Evolutionary conservation across 148 eudicot species (phyloP), one percentile per base, ranked within the genome.

Genomic region (Nyssa sinensis): DNA sequence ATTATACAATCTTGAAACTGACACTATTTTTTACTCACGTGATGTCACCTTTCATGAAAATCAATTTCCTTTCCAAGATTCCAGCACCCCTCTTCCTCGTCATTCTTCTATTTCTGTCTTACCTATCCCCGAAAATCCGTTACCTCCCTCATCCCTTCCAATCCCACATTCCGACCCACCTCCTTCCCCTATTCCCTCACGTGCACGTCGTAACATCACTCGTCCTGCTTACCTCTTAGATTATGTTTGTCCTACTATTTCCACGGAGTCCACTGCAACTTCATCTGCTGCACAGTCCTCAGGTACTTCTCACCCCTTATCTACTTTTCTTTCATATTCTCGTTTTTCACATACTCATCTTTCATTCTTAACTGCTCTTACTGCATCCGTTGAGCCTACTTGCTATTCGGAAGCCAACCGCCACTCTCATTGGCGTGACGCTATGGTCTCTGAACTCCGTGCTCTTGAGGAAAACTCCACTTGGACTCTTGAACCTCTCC

Each of bases 11-110:
- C n/a, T 35, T n/a, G 7, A 35, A 33, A 1, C 39, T 35, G 39
- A 35, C 3, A 35, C 3, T n/a, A 67, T 3, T 11, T 37, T 67
- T 24, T 67, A 33, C 34, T 67, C 53, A 2, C 9, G 51, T 3
- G 71, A 67, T 24, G 71, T 67, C 5, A 19, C 10, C 16, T 67
- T 67, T 67, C 53, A 35, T 8, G 71, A 67, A n/a, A n/a, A n/a
- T n/a, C n/a, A n/a, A 19, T 33, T 14, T 21, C 24, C 21, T 16
- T 35, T 41, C 27, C 39, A 3, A 3, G 3, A 3, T 35, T 3
- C 7, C 7, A 35, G 39, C 39, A 35, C 4, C 7, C 53, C n/a
- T 24, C 5, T 35, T 19, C 30, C 4, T 14, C 28, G 10, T n/a
- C 29, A 14, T 4, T 24, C 64, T 4, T 23, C 3, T 4, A 5